Conservation (phyloP, 192 early-diverging fungal species). For the Martensiomyces pterosporus region DNA sequence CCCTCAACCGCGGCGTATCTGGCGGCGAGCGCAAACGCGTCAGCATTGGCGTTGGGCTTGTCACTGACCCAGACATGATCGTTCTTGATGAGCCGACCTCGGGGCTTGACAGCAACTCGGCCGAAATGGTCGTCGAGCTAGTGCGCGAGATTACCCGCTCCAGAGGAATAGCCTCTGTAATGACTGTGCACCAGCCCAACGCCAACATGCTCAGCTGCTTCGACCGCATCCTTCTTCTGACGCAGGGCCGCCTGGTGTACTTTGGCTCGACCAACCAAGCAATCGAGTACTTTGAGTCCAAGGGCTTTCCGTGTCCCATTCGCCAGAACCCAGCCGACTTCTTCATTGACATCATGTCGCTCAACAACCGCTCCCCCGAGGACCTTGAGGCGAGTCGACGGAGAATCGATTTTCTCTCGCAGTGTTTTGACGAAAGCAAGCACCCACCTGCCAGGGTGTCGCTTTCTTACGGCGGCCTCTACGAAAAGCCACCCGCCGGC, state of each 20-base stretch:
- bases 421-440: constrained; percentile 18
- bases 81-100: constrained; percentile 84
- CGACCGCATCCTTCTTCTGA: constrained; percentile 82
- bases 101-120: constrained; percentile 88
- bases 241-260: constrained; percentile 76
- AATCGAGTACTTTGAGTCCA: constrained; percentile 66
- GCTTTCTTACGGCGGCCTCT: constrained; percentile 40
- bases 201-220: constrained; percentile 88
- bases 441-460: constrained; percentile 37
- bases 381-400: constrained; percentile 32
- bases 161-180: constrained; percentile 78
- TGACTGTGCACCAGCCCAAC: constrained; percentile 94
- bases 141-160: constrained; percentile 71
- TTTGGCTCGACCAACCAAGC: constrained; percentile 66
- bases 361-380: constrained; percentile 48
- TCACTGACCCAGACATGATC: constrained; percentile 86
- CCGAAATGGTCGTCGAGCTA: constrained; percentile 90
- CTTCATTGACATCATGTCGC: constrained; percentile 51
- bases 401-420: constrained; percentile 34
- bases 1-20: constrained; percentile 70
- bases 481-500: constrained; percentile 29
- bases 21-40: constrained; percentile 94
- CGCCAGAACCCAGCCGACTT: constrained; percentile 92
- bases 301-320: constrained; percentile 79
- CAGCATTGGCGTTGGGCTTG: constrained; percentile 89